Base-by-base conservation (phyloP, 352 stramenopile species). In the Pythium phragmitis region DNA sequence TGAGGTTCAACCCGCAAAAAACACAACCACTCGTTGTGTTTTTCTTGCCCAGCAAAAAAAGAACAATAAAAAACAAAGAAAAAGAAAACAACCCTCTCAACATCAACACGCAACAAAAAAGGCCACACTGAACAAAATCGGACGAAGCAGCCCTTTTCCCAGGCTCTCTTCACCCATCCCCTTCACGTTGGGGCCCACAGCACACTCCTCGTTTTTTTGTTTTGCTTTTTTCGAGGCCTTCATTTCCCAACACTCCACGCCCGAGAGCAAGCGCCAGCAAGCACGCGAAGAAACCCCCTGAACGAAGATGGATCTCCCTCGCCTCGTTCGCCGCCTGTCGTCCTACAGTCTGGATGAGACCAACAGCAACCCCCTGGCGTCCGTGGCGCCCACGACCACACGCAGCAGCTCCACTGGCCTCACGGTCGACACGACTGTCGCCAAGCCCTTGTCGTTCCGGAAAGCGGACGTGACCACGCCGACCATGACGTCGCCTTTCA, bases 391-490 rank as follows among this genome's bases (percentile, higher is more conserved):
- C 34, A 50, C 61, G 52, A 42, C 61, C 5, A 14, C 45, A 41
- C 48, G 21, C 9, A 36, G 37, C 39, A 34, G 36, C 37, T 33
- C 33, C 45, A 34, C 30, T 1, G 64, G 64, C 1, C 64, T 70
- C 56, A 70, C 64, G 12, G 79, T 88, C n/a, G 75, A 89, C 74
- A 88, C 80, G 26, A 79, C 62, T 60, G 58, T 73, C 17, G 63
- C 67, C 45, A 74, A 77, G 63, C 57, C 55, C 28, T 4, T 63
- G 33, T 67, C 57, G 52, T 63, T 64, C 49, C 67, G 43, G 26
- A 71, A 68, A 52, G 28, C 62, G 39, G 39, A 46, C 39, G 9
- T n/a, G 39, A 19, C 39, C 14, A 75, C 60, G 52, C 67, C 56
- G 49, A 26, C 65, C 16, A 63, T 54, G 52, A 16, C 57, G 19